Evolutionary conservation across 2,329 filamentous ascomycete genomes (phyloP).

Genomic region (Exophiala xenobiotica): DNA sequence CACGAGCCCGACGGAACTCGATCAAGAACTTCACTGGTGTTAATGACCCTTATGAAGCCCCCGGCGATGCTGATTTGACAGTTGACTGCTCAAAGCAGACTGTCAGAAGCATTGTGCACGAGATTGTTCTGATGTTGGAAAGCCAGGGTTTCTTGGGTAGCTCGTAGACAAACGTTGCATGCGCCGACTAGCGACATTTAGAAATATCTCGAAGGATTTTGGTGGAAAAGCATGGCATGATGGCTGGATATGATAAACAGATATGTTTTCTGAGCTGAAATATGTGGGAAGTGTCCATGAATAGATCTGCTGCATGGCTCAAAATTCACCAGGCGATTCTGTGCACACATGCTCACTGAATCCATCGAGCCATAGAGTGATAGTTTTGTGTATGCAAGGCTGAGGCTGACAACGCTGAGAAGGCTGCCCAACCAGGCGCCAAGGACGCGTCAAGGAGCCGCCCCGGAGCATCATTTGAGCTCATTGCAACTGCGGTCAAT

Average conservation of each 20-base stretch:
- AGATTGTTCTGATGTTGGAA: slow-evolving; percentile 92
- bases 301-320: not conserved
- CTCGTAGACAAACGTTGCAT: not conserved
- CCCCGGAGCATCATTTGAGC: slow-evolving; percentile 7
- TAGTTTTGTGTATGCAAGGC: not conserved
- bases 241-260: not conserved
- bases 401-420: not conserved
- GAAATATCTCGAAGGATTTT: too few relatives aligned
- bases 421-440: slow-evolving; percentile 10
- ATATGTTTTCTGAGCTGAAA: not conserved
- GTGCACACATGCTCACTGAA: too few relatives aligned
- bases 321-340: not conserved
- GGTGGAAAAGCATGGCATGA: not conserved
- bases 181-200: too few relatives aligned
- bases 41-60: slow-evolving; percentile 92
- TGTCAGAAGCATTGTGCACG: slow-evolving; percentile 90
- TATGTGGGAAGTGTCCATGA: not conserved
- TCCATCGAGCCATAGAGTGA: too few relatives aligned
- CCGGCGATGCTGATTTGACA: slow-evolving; percentile 74
- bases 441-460: slow-evolving; percentile 24
- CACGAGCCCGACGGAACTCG: slow-evolving; percentile 77
- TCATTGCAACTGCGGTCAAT: not conserved
- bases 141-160: slow-evolving; percentile 79
- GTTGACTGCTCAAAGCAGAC: slow-evolving; percentile 84
- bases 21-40: slow-evolving; percentile 99